Evolutionary conservation across 225 moss, liverwort and hornwort species (phyloP), one percentile per base, ranked within the genome.

Genomic region (Physcomitrellopsis africana): DNA sequence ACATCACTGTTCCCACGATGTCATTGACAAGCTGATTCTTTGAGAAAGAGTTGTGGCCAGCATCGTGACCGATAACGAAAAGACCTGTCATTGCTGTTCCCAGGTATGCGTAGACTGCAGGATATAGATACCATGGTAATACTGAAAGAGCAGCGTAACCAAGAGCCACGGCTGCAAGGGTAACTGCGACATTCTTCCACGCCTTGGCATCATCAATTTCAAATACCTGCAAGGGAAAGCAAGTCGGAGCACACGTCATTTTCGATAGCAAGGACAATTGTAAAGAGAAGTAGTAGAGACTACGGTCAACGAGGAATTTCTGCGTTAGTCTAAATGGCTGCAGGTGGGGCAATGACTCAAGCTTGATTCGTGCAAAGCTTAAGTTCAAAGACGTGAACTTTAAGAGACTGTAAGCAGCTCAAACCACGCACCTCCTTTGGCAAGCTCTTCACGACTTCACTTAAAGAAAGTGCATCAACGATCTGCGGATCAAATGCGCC

Each of bases 41-140:
- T 44, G 90, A 73, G 73, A 92, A 92, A 5, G 86, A 77, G 57
- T 90, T 90, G 81, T 92, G 92, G 0, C 89, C 92, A 68, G 90
- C 90, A 48, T 92, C 90, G 53, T 92, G 92, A 42, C 92, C 92
- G 26, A 92, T 73, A n/a, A 90, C 90, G 37, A 92, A 92, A 9
- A 90, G 64, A 59, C 92, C 92, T 3, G 92, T 92, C 15, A 86
- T 82, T n/a, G 92, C 92, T 0, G 92, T 92, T 57, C 92, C 92
- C 11, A 87, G 81, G 76, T 80, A 92, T 13, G 92, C 87, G 69
- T 89, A 92, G 5, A 82, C 84, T 3, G 87, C 13, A 2, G 92
- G 90, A 63, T 90, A 84, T 53, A 89, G 65, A 65, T 89, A 92
- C 92, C 92, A 92, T 0, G 92, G 92, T 71, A 85, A 46, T 74